A percentile compares a stretch with the other conserved stretches of the same genome.
phyloP scores from a whole-genome alignment of 2,329 filamentous ascomycete species.

The Scedosporium aurantiacum region DNA sequence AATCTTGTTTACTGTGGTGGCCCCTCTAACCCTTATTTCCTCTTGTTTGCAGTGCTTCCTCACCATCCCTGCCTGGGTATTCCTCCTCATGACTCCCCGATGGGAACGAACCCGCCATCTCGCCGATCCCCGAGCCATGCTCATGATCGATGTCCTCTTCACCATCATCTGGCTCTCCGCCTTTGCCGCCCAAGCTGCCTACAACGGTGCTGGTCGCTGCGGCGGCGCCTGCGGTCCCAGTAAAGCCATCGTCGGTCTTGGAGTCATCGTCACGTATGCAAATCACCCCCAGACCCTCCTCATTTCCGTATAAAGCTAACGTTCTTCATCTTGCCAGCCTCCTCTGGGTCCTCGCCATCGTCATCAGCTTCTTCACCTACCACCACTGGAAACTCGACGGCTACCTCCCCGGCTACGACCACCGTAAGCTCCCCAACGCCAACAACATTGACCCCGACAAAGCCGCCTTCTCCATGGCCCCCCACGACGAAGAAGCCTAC shows the following conservation, averaged over 20 bases:
- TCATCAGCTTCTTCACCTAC: constrained; percentile 48
- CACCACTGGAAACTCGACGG: constrained; percentile 53
- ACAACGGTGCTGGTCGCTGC: constrained; percentile 46
- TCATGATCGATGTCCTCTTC: constrained; percentile 45
- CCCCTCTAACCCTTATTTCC: not conserved
- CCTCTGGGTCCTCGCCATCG: constrained; percentile 40
- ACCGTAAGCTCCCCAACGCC: constrained; percentile 27
- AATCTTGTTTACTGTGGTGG: not conserved
- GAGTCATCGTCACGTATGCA: constrained; percentile 51
- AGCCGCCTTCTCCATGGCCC: constrained; percentile 56
- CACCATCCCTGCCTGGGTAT: constrained; percentile 52
- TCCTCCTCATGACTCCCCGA: constrained; percentile 52
- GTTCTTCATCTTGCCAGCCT: constrained; percentile 28
- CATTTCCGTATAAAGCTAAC: not conserved
- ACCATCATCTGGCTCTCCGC: constrained; percentile 55
- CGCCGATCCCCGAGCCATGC: constrained; percentile 52
- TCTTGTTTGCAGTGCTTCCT: constrained; percentile 48
- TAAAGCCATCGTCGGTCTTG: constrained; percentile 51
- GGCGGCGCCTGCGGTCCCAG: constrained; percentile 46
- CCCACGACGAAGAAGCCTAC: constrained; percentile 56
- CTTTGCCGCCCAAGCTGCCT: constrained; percentile 54
- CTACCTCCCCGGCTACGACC: constrained; percentile 48
- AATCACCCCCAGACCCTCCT: not conserved
- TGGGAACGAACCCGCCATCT: constrained; percentile 50
- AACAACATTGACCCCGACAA: constrained; percentile 56